phyloP scores from a whole-genome alignment of 2,329 filamentous ascomycete genomes.

The Microcyclospora pomicola region DNA sequence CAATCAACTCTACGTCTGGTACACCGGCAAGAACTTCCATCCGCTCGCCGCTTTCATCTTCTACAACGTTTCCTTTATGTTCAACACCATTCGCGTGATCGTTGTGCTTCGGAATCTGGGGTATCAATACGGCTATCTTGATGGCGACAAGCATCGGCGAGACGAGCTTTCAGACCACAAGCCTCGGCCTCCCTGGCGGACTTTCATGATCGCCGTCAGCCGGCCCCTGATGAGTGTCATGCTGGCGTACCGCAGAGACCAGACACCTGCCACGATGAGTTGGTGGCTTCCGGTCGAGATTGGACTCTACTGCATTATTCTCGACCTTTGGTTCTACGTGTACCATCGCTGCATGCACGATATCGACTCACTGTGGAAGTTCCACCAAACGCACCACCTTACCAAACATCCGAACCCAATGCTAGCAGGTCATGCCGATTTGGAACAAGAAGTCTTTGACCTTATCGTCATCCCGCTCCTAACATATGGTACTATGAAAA shows the following conservation, averaged over 20 bases:
- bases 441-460: constrained; percentile 29
- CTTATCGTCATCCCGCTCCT: constrained; percentile 27
- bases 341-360: constrained; percentile 31
- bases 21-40: constrained; percentile 20
- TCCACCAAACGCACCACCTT: constrained; percentile 31
- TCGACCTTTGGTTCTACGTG: constrained; percentile 34
- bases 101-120: constrained; percentile 26
- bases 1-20: constrained; percentile 24
- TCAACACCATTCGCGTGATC: constrained; percentile 28
- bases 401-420: constrained; percentile 32
- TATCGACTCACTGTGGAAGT: constrained; percentile 25
- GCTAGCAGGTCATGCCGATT: constrained; percentile 27
- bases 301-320: constrained; percentile 27
- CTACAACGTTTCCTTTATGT: constrained; percentile 28
- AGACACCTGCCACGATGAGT: constrained; percentile 16
- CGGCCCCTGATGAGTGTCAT: constrained; percentile 21
- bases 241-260: constrained; percentile 17
- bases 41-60: constrained; percentile 22
- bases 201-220: not conserved
- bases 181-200: not conserved
- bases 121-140: constrained; percentile 28
- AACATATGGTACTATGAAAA: constrained; percentile 23
- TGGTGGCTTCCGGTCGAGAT: constrained; percentile 24
- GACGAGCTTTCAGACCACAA: constrained; percentile 28
- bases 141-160: constrained; percentile 32